phyloP scores from a whole-genome alignment of 2,329 filamentous ascomycete genomes.

The Emergomyces pasteurianus region DNA sequence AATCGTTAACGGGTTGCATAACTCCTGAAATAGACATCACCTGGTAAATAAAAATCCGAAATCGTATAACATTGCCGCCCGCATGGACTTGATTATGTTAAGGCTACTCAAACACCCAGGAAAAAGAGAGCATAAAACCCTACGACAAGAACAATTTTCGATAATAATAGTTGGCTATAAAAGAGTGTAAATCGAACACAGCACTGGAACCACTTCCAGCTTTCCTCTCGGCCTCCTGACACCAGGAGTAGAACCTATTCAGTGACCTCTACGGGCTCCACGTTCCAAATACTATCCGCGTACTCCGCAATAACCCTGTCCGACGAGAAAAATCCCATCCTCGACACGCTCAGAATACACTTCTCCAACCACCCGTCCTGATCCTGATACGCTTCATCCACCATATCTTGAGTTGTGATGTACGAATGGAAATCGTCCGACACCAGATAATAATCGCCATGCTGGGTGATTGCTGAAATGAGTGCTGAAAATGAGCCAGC shows the following conservation, averaged over 20 bases:
- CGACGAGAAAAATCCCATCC: constrained; percentile 96
- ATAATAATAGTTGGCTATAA: not conserved
- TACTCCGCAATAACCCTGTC: constrained; percentile 96
- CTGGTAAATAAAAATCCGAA: not conserved
- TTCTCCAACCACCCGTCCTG: constrained; percentile 89
- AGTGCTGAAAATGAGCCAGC: constrained; percentile 68
- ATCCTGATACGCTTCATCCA: constrained; percentile 85
- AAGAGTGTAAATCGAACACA: not conserved
- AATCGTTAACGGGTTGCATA: not conserved
- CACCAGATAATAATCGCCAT: constrained; percentile 95
- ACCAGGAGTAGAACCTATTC: not conserved
- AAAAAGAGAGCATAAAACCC: not conserved
- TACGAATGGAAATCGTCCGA: constrained; percentile 97
- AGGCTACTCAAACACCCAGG: not conserved
- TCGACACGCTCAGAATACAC: constrained; percentile 72
- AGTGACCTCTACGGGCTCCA: constrained; percentile 56
- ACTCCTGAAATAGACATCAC: not conserved
- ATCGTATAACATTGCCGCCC: not conserved
- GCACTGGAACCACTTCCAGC: not conserved
- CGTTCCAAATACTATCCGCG: constrained; percentile 93
- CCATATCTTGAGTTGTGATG: constrained; percentile 75
- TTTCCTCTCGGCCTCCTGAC: not conserved
- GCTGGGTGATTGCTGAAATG: constrained; percentile 72
- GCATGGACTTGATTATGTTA: not conserved
- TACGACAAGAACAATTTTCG: not conserved